Base-by-base conservation (phyloP, 441 rosid species). In the Populus hybrid region DNA sequence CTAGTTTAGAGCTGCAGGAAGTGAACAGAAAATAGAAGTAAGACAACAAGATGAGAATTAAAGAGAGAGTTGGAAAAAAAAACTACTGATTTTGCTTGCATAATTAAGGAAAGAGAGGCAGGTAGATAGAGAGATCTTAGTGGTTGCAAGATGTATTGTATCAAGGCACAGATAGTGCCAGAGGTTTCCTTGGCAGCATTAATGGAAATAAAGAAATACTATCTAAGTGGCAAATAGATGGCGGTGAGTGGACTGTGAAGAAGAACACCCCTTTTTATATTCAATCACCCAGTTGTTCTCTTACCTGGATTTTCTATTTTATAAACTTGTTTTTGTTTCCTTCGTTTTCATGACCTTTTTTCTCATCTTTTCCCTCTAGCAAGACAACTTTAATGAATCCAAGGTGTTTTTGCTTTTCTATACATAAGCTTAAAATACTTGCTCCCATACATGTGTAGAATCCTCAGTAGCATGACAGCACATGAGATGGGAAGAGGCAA, bases 131-230 rank as follows among this genome's bases (percentile, higher is more conserved):
- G 83, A 65, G 86, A 84, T 83, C 81, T 82, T 46, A 73, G 63
- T 82, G 69, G 75, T 66, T 75, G 76, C 82, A 80, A 77, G 83
- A 74, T 82, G 78, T 64, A 70, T 53, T 74, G 34, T 71, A 73
- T 14, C 12, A 63, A 81, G 18, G 67, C 73, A 69, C 74, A 73
- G 84, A 86, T 80, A 81, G 73, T 85, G 90, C 89, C 90, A 88
- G 89, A 82, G 83, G 71, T 61, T 81, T 78, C 75, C 83, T 83
- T 85, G 89, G 90, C 86, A 75, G 84, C 77, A 86, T 80, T 75
- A 50, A 35, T 77, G 65, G 73, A 74, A 35, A 59, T 73, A 75
- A 80, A 26, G 50, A 65, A 83, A 63, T 76, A 70, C 68, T 81
- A 83, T 70, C 84, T 23, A 79, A 86, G 85, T 83, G 86, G 87